Conservation (phyloP, 495 filamentous ascomycete species). For the Penicillium daleae region DNA sequence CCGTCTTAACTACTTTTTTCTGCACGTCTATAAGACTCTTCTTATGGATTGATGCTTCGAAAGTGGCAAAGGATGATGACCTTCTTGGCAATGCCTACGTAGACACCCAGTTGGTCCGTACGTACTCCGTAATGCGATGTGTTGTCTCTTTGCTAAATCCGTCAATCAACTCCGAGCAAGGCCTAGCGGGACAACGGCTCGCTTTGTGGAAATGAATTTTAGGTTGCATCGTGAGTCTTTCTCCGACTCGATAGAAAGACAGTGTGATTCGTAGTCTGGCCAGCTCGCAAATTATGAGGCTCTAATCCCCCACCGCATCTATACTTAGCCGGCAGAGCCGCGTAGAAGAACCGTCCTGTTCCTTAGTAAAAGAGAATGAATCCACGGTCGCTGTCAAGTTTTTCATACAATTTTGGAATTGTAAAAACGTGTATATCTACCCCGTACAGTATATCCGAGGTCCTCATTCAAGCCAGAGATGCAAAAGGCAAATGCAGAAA, state of each 20-base stretch:
- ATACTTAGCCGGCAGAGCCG: constrained; percentile 1
- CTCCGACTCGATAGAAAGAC: not conserved
- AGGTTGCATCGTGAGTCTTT: not conserved
- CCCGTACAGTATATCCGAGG: not conserved
- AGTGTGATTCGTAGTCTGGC: not conserved
- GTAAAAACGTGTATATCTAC: not conserved
- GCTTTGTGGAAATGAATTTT: not conserved
- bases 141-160: not conserved
- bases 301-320: constrained; percentile 7
- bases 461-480: not conserved
- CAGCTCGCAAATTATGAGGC: not conserved
- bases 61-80: constrained; percentile 8
- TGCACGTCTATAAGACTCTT: not conserved
- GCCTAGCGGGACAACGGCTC: not conserved
- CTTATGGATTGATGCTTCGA: not conserved
- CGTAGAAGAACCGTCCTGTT: not conserved
- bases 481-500: not conserved
- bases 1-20: not conserved
- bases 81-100: constrained; percentile 7
- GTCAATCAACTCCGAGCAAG: not conserved
- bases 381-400: not conserved
- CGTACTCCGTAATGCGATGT: not conserved
- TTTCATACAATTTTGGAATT: no score
- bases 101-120: not conserved
- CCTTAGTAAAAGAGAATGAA: not conserved